A percentile compares a stretch with the other conserved stretches of the same genome.
Conservation (phyloP, 1,139 yeast species). For the Pichia sp. region DNA sequence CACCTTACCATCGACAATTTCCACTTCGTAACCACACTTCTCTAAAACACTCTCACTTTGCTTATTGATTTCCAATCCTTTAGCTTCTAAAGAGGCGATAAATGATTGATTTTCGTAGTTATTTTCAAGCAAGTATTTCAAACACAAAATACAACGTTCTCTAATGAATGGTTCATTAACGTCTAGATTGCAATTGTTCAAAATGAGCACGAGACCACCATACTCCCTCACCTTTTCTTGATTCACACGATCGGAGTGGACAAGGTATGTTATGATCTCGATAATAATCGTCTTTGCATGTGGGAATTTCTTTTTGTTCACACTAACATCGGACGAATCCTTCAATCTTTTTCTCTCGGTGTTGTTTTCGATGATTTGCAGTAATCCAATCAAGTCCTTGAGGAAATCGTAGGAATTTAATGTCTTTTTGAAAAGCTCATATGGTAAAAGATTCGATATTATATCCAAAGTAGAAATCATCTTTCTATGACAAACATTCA, state of each 20-base stretch:
- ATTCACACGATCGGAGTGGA: conserved; percentile 47
- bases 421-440: conserved; percentile 51
- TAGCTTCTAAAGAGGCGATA: conserved; percentile 63
- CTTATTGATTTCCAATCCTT: conserved; percentile 48
- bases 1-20: conserved; percentile 54
- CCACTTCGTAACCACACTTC: conserved; percentile 60
- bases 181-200: conserved; percentile 85
- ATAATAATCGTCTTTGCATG: conserved; percentile 58
- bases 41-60: conserved; percentile 42
- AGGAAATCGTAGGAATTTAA: conserved; percentile 51
- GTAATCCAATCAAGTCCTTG: conserved; percentile 42
- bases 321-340: conserved; percentile 18
- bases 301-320: conserved; percentile 42
- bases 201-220: conserved; percentile 68
- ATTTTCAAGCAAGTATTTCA: conserved; percentile 61
- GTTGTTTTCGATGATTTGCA: conserved; percentile 50
- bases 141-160: conserved; percentile 79
- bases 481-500: conserved; percentile 20
- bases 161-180: conserved; percentile 85
- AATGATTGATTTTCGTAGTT: conserved; percentile 71
- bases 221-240: conserved; percentile 68
- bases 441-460: conserved; percentile 49
- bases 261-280: conserved; percentile 58
- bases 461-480: conserved; percentile 44
- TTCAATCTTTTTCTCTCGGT: conserved; percentile 39